Conservation (phyloP, 1,284 basidiomycete genomes). For the Cystobasidium sp. region DNA sequence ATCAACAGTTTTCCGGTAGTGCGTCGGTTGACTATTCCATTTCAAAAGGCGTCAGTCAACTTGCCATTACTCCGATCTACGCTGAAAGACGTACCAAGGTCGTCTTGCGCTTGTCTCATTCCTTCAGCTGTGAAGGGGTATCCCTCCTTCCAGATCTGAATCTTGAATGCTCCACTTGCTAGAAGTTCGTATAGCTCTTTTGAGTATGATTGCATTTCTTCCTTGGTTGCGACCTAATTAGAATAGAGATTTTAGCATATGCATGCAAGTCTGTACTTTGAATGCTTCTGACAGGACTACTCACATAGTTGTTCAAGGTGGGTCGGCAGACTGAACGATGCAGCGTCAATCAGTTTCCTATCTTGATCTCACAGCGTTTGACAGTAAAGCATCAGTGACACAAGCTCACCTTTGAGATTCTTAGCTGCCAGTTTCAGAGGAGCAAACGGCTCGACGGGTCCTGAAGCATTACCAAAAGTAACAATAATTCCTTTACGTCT, state of each 20-base stretch:
- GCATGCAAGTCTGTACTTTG: background rate
- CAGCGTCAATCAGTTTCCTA: background rate
- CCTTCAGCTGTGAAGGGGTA: slow-evolving; percentile 85
- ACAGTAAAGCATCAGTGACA: too few species aligned
- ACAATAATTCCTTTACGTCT: slow-evolving; percentile 63
- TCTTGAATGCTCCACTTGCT: slow-evolving; percentile 67
- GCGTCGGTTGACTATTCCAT: slow-evolving; percentile 63
- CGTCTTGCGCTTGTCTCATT: slow-evolving; percentile 74
- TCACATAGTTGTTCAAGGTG: slow-evolving; percentile 55
- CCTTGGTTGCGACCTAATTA: slow-evolving; percentile 68
- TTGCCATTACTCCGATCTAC: too few species aligned
- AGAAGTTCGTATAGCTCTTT: slow-evolving; percentile 71
- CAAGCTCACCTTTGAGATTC: slow-evolving; percentile 67
- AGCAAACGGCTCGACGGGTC: slow-evolving; percentile 67
- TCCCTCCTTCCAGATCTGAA: slow-evolving; percentile 70
- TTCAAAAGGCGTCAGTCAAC: background rate
- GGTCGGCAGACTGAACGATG: slow-evolving; percentile 54
- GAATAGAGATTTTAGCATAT: slow-evolving; percentile 55
- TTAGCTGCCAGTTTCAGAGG: slow-evolving; percentile 77
- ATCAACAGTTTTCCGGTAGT: slow-evolving; percentile 82
- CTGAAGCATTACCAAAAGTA: slow-evolving; percentile 90
- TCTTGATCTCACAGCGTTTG: background rate
- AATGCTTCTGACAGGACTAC: background rate
- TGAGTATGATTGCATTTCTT: slow-evolving; percentile 72
- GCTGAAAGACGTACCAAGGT: slow-evolving; percentile 62